phyloP scores from a whole-genome alignment of 176 grass and related monocot species.

The Luzula sylvatica region DNA sequence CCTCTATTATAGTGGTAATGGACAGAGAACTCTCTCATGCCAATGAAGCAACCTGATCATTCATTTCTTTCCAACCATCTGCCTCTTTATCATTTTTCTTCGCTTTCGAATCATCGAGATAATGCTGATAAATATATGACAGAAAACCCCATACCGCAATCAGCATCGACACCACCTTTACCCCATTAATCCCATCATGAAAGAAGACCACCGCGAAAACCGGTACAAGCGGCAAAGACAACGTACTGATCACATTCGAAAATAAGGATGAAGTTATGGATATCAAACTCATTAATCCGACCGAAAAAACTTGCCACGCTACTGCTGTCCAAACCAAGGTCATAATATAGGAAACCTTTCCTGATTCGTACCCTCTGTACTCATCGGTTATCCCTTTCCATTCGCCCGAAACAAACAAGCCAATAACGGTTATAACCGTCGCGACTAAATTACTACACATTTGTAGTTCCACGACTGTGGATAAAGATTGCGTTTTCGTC shows the following conservation, averaged over 20 bases:
- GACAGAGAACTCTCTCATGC: no score
- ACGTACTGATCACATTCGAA: conserved; percentile 53
- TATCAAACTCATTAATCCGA: conserved; percentile 52
- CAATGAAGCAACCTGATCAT: no score
- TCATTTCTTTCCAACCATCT: not conserved
- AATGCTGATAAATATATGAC: conserved; percentile 58
- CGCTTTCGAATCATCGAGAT: conserved; percentile 29
- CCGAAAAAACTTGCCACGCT: conserved; percentile 38
- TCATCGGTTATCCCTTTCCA: conserved; percentile 29
- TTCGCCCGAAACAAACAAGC: conserved; percentile 41
- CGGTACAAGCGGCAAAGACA: conserved; percentile 36
- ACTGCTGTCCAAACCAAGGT: conserved; percentile 44
- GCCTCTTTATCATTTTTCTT: conserved; percentile 22
- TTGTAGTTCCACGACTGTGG: conserved; percentile 37
- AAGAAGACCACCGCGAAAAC: conserved; percentile 53
- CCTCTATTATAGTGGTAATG: no score
- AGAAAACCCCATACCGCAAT: conserved; percentile 52
- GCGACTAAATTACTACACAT: conserved; percentile 42
- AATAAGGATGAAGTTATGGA: conserved; percentile 53
- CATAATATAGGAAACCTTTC: conserved; percentile 40
- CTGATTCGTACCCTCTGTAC: conserved; percentile 32
- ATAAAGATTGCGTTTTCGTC: conserved; percentile 21
- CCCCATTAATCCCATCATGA: conserved; percentile 40
- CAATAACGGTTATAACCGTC: conserved; percentile 27
- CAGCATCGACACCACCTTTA: conserved; percentile 46